These are phyloP conservation scores for Bothriochloa decipiens DNA, from an alignment of 176 grass and related monocot species.

Conservation along the genomic window DNA sequence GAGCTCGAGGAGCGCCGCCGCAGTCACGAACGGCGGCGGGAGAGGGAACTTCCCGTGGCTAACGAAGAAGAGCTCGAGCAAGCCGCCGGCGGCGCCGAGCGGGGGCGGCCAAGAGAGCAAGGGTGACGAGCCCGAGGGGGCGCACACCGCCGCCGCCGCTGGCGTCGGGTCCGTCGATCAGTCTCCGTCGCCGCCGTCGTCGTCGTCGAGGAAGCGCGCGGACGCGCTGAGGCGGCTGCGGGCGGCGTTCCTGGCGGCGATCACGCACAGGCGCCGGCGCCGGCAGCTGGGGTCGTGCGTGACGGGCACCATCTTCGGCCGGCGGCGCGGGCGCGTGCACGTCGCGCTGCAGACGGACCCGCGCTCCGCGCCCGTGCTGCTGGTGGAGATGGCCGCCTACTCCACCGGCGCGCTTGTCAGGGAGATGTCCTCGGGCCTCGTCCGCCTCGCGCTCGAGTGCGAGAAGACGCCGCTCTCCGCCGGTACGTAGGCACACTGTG, in stretches of 20 bases:
- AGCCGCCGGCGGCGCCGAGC: constrained; percentile 18
- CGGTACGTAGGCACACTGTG: constrained; percentile 18
- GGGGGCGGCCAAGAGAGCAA: not conserved
- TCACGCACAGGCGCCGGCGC: constrained; percentile 52
- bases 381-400: constrained; percentile 81
- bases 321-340: constrained; percentile 71
- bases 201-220: constrained; percentile 50
- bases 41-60: constrained; percentile 54
- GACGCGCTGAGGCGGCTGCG: constrained; percentile 64
- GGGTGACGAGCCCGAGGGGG: constrained; percentile 25
- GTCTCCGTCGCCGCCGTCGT: not conserved
- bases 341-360: constrained; percentile 83
- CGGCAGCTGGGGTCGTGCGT: constrained; percentile 67
- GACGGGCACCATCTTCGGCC: constrained; percentile 93
- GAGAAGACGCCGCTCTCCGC: constrained; percentile 43
- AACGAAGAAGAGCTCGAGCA: constrained; percentile 43
- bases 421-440: constrained; percentile 97
- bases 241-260: constrained; percentile 62
- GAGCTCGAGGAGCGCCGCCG: constrained; percentile 19
- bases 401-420: constrained; percentile 77
- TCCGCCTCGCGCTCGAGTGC: constrained; percentile 91
- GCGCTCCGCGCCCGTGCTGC: constrained; percentile 70
- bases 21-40: not conserved
- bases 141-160: not conserved
- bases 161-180: constrained; percentile 3